Evolutionary conservation across 768 basidiomycete genomes (phyloP).

Genomic region (Amanita brunnescens): DNA sequence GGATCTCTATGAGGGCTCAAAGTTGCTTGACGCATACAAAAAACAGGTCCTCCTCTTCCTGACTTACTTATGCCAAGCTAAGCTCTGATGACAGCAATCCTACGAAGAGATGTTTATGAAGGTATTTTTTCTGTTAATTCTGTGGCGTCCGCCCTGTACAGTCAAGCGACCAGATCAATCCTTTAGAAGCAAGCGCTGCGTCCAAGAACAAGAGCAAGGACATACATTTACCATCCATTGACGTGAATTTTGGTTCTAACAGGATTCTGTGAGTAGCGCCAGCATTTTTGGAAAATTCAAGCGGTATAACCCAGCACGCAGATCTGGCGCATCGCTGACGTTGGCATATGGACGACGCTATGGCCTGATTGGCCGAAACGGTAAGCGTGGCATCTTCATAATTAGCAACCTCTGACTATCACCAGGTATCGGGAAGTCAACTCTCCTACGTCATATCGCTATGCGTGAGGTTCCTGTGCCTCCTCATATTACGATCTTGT

Average conservation of each 20-base stretch:
- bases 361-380: slow-evolving; percentile 86
- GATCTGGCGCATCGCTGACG: slow-evolving; percentile 79
- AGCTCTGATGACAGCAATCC: slow-evolving; percentile 55
- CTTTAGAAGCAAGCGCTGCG: slow-evolving; percentile 67
- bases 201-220: slow-evolving; percentile 97
- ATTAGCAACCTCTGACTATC: not conserved
- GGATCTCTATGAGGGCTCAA: slow-evolving; percentile 94
- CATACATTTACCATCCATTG: slow-evolving; percentile 89
- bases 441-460: slow-evolving; percentile 87
- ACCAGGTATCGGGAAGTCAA: slow-evolving; percentile 91
- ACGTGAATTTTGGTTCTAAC: slow-evolving; percentile 93
- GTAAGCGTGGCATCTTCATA: slow-evolving; percentile 23
- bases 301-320: slow-evolving; percentile 18
- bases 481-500: slow-evolving; percentile 90
- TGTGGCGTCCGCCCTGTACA: not conserved
- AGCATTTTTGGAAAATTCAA: not conserved
- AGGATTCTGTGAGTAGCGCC: slow-evolving; percentile 63
- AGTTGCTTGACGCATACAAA: slow-evolving; percentile 84
- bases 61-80: not conserved
- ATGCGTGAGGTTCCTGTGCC: slow-evolving; percentile 93
- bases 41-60: slow-evolving; percentile 54
- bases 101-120: slow-evolving; percentile 99
- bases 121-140: slow-evolving; percentile 28
- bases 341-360: slow-evolving; percentile 86
- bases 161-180: slow-evolving; percentile 61